Base-by-base conservation (phyloP, 768 basidiomycete genomes). In the Stropharia rugosoannulata region DNA sequence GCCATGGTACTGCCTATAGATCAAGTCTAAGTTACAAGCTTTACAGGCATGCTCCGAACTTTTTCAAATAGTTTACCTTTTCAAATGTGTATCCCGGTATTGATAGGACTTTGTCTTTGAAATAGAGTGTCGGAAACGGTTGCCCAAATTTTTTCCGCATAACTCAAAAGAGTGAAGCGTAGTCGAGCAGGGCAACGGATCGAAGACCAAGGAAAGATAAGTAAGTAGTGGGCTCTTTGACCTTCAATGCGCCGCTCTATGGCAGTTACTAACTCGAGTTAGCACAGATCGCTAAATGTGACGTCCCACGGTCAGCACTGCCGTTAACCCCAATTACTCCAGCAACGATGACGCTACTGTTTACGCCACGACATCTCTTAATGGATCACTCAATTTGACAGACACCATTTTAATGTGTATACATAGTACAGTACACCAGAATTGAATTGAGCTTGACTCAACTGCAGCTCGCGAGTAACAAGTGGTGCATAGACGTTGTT, bases 71-170 rank as follows among this genome's bases (percentile, higher is more conserved):
- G 46, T 25, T 15, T 49, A 84, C 86, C 79, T 83, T 84, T 62
- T 86, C 85, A 62, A 89, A 87, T 0, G 84, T 83, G 64, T 86
- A 89, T 1, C 86, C 87, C 13, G 87, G 86, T n/a, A 87, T 76
- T 11, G 81, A 83, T 7, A 89, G 79, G 36, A 85, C 70, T 25
- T 72, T 75, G 65, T 82, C 81, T 62, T 75, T 76, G 66, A 84
- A 87, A 62, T 81, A 84, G 2, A 83, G 73, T 48, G 79, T 84
- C 2, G 84, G 80, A 49, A 82, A 79, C 27, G 81, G 75, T 57
- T 81, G 84, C 22, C 78, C 82, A 59, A 81, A 77, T 68, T 81
- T 85, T 59, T 74, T 78, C 63, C 75, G 76, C 82, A 85, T 84
- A 15, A 46, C 45, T n/a, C 45, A 15, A 25, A n/a, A 22, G 43